These are phyloP conservation scores for Lentinula guzmanii DNA, from an alignment of 768 basidiomycete genomes.

Conservation along the genomic window DNA sequence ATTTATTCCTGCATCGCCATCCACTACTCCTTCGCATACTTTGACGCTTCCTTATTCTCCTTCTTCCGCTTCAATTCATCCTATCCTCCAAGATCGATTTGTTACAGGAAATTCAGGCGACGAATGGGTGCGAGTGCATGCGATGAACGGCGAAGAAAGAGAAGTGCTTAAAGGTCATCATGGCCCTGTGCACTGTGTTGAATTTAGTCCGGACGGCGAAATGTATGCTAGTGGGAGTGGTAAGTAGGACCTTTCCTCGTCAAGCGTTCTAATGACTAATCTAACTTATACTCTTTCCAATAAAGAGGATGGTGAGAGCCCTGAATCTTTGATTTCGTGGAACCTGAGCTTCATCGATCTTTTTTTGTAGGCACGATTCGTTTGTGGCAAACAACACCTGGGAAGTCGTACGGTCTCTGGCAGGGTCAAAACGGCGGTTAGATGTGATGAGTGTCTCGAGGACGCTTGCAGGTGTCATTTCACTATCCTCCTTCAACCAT, in stretches of 20 bases:
- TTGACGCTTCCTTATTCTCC: constrained; percentile 80
- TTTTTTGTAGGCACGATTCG: constrained; percentile 74
- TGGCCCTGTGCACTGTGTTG: constrained; percentile 92
- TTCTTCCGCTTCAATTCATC: constrained; percentile 94
- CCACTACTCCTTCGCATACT: constrained; percentile 63
- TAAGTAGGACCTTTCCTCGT: constrained; percentile 35
- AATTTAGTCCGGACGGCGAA: constrained; percentile 95
- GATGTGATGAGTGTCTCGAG: constrained; percentile 1
- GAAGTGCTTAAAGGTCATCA: constrained; percentile 96
- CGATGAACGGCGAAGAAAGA: constrained; percentile 82
- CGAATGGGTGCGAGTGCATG: constrained; percentile 96
- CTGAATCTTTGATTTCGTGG: not conserved
- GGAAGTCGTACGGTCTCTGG: constrained; percentile 90
- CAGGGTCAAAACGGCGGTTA: constrained; percentile 53
- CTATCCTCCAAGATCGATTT: constrained; percentile 81
- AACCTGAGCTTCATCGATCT: not conserved
- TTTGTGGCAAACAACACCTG: constrained; percentile 95
- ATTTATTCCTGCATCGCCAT: constrained; percentile 76
- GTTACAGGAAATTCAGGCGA: constrained; percentile 87
- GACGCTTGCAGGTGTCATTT: not conserved
- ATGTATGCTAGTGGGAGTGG: constrained; percentile 97
- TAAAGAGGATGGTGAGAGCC: constrained; percentile 66
- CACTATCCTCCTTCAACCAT: not conserved
- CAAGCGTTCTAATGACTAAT: constrained; percentile 3
- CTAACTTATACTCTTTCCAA: constrained; percentile 12